Evolutionary conservation across 2,329 filamentous ascomycete species (phyloP).

Genomic region (Periglandula ipomoeae): DNA sequence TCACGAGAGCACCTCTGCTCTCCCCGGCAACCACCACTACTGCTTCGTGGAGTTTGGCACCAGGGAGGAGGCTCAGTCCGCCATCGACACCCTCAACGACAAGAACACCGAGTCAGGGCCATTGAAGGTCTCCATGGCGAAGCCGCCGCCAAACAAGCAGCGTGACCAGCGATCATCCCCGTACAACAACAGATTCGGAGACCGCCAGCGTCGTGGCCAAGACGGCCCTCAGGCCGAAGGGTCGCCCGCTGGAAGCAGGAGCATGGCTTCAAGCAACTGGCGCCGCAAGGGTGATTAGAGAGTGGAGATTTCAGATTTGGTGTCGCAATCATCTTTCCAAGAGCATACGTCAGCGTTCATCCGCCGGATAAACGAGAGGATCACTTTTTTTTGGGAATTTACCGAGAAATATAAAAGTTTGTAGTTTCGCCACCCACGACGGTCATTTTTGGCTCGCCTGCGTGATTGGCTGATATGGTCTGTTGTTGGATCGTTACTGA

Average conservation of each 20-base stretch:
- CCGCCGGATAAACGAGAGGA: neutral
- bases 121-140: constrained; percentile 12
- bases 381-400: neutral
- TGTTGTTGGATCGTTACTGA: neutral
- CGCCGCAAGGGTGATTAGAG: constrained; percentile 4
- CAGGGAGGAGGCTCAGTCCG: constrained; percentile 42
- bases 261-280: constrained; percentile 7
- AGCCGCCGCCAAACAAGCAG: constrained; percentile 2
- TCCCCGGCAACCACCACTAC: constrained; percentile 49
- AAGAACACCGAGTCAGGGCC: constrained; percentile 14
- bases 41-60: constrained; percentile 56
- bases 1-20: constrained; percentile 42
- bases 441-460: neutral
- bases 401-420: neutral
- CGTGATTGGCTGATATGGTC: neutral
- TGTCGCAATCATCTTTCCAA: neutral
- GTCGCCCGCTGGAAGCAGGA: constrained; percentile 2
- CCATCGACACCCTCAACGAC: constrained; percentile 26
- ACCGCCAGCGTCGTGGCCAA: constrained; percentile 1
- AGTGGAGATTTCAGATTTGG: neutral
- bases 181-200: neutral
- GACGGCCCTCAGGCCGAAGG: constrained; percentile 1
- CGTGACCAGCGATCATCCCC: neutral
- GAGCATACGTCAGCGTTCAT: constrained; percentile 1
- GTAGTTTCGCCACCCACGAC: neutral